phyloP scores from a whole-genome alignment of 2,329 filamentous ascomycete species.

The Pyrenophora teres region DNA sequence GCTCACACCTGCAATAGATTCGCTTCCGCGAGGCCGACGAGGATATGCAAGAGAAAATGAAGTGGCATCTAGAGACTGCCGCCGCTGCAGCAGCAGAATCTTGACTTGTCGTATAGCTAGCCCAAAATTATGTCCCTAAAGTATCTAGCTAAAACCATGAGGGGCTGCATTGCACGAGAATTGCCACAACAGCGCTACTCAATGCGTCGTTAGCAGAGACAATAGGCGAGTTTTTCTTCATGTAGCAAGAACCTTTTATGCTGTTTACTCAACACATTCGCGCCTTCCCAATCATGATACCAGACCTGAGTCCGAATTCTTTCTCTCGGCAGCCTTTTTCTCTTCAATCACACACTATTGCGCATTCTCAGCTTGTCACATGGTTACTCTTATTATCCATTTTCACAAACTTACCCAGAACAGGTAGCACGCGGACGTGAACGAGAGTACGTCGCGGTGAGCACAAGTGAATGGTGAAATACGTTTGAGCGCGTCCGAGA shows the following conservation, averaged over 20 bases:
- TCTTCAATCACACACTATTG: neutral
- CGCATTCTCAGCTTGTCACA: constrained; percentile 1
- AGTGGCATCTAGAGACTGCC: constrained; percentile 30
- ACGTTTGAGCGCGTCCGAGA: constrained; percentile 12
- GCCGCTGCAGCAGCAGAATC: constrained; percentile 23
- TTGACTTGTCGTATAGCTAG: constrained; percentile 1
- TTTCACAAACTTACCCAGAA: neutral
- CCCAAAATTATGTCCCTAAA: neutral
- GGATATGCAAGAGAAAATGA: constrained; percentile 41
- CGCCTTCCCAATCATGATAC: constrained; percentile 1
- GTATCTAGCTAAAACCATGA: neutral
- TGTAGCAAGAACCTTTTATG: constrained; percentile 1
- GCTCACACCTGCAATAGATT: constrained; percentile 37
- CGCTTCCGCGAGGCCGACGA: constrained; percentile 45
- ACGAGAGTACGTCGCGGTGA: constrained; percentile 12
- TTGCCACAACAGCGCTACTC: too few relatives aligned
- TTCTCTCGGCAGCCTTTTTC: neutral
- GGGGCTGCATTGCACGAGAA: neutral
- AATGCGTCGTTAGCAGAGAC: too few relatives aligned
- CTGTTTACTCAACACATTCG: constrained; percentile 4
- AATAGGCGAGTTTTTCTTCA: neutral
- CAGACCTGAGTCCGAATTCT: neutral
- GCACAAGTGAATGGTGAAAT: neutral
- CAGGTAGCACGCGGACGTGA: neutral
- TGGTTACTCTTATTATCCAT: constrained; percentile 12